Evolutionary conservation across 1,284 basidiomycete species (phyloP), one percentile per base, ranked within the genome.

Genomic region (Fomitopsis pinicola): DNA sequence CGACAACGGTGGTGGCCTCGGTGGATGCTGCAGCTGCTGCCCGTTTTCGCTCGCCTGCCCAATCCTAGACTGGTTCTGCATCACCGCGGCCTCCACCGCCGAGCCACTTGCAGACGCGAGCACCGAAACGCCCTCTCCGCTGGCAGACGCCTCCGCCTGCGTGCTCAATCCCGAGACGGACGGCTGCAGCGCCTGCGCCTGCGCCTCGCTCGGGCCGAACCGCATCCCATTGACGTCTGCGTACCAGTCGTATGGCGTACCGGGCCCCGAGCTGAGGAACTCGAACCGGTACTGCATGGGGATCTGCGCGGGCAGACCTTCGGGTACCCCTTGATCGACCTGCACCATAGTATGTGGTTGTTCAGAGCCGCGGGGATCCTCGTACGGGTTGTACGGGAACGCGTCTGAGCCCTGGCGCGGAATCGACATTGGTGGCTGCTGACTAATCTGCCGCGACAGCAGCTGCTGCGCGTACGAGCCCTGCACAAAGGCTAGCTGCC

Each of bases 231-330:
- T 57, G 30, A 28, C 28, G 22, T 55, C 60, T 42, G 70, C 71
- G 62, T 76, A 77, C 57, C 74, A 62, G 36, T 81, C 78, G 66
- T 76, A 79, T 26, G 79, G 79, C 42, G 78, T 76, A 42, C 69
- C 73, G 17, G 78, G 76, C 4, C 71, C 74, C 28, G 80, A 78
- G 10, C 70, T 65, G 42, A 77, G 69, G 60, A 74, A 75, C 59
- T 74, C 73, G 59, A 74, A 71, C 26, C 71, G 71, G 14, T 67
- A 64, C 22, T 75, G 74, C 62, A 76, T 65, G 12, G 72, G 64
- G 35, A 77, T 75, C 55, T 75, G 74, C 55, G 66, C 66, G 17
- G 72, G 71, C 9, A 60, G 52, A 28, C 28, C 42, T 22, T 59
- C 33, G 42, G 7, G 35, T 42, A 50, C 3, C 8, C 48, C 35